Percentiles rank a stretch among this genome's conserved stretches.
Evolutionary conservation across 2,329 filamentous ascomycete genomes (phyloP).

Genomic region (Microdochium nivale): DNA sequence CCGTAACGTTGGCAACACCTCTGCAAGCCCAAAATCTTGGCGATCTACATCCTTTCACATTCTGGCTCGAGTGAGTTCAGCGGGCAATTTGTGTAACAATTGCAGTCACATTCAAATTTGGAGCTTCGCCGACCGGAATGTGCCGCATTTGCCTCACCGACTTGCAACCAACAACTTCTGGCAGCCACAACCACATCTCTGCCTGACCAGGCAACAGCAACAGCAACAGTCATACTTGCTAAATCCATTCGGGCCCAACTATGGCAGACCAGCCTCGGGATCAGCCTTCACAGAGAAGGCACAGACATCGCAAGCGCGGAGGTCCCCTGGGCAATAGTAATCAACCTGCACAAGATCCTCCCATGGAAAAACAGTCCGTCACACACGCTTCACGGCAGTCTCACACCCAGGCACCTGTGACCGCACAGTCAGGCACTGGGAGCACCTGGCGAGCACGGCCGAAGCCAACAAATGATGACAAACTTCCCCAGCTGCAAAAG

Average conservation of each 20-base stretch:
- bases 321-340: not conserved
- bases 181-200: no score
- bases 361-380: not conserved
- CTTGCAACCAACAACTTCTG: no score
- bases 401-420: not conserved
- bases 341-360: not conserved
- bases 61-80: no score
- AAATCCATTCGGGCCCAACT: not conserved
- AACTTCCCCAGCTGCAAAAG: not conserved
- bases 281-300: not conserved
- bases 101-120: no score
- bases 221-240: not conserved
- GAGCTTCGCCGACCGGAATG: no score
- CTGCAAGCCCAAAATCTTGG: no score
- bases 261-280: not conserved
- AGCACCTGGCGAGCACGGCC: not conserved
- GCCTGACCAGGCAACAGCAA: not conserved
- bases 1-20: not conserved
- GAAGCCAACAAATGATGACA: not conserved
- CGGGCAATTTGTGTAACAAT: no score
- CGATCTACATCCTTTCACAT: no score
- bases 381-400: not conserved
- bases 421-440: no score
- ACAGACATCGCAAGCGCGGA: not conserved
- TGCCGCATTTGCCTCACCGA: no score